These are phyloP conservation scores for Aphanomyces invadans DNA, from an alignment of 352 stramenopile species.

Conservation along the genomic window DNA sequence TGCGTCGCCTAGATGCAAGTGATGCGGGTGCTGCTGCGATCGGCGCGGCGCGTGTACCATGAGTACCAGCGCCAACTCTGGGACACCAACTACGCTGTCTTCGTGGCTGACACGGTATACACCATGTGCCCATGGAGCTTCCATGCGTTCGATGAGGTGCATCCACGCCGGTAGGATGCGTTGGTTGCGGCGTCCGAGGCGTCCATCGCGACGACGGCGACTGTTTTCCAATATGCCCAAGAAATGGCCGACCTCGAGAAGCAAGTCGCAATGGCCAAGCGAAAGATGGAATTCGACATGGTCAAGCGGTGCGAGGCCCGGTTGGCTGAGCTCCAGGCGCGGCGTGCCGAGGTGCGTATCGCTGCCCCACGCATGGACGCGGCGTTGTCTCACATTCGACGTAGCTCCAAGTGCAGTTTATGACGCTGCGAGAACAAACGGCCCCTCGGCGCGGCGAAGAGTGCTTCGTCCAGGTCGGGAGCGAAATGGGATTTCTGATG, in stretches of 20 bases:
- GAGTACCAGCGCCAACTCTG: constrained; percentile 76
- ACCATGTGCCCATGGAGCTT: no score
- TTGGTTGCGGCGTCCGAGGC: constrained; percentile 33
- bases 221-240: constrained; percentile 35
- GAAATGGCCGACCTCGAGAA: constrained; percentile 36
- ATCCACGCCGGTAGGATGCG: constrained; percentile 28
- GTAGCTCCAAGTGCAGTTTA: constrained; percentile 42
- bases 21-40: constrained; percentile 51
- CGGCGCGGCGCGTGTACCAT: constrained; percentile 50
- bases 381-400: no score
- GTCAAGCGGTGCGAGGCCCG: constrained; percentile 51
- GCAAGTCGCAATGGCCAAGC: constrained; percentile 53
- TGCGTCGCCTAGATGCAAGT: constrained; percentile 83
- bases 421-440: constrained; percentile 56
- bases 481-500: constrained; percentile 42
- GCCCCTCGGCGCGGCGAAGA: constrained; percentile 56
- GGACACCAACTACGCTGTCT: constrained; percentile 51
- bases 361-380: no score
- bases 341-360: constrained; percentile 37
- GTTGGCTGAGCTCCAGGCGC: constrained; percentile 40
- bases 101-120: constrained; percentile 33
- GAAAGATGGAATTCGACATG: constrained; percentile 53
- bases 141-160: background rate
- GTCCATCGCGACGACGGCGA: constrained; percentile 40
- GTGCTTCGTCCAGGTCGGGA: constrained; percentile 36